Evolutionary conservation across 179 eudicot species (phyloP).

Genomic region (Patellifolia procumbens): DNA sequence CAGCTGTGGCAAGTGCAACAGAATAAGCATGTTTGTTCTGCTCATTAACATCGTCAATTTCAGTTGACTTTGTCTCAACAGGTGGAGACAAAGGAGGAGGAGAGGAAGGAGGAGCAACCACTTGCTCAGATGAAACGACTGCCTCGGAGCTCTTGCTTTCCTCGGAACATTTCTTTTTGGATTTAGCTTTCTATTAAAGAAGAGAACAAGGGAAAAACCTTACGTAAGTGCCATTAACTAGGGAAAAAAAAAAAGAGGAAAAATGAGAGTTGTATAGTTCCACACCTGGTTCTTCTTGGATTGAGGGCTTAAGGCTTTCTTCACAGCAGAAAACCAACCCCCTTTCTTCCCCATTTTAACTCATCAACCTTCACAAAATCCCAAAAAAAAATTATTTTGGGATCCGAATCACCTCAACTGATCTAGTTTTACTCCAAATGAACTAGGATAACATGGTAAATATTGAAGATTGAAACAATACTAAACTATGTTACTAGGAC

Average conservation of each 20-base stretch:
- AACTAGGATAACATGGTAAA: background rate
- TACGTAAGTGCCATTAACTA: background rate
- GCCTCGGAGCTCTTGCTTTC: conserved; percentile 39
- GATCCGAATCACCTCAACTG: background rate
- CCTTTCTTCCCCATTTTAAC: conserved; percentile 73
- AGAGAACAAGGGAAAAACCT: background rate
- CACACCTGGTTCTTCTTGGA: conserved; percentile 60
- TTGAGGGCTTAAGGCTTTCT: conserved; percentile 59
- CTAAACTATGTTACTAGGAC: no score
- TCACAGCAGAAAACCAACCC: conserved; percentile 66
- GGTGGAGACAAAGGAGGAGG: conserved; percentile 23
- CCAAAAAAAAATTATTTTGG: background rate
- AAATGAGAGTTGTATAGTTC: background rate
- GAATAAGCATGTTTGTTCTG: conserved; percentile 60
- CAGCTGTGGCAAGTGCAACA: conserved; percentile 63
- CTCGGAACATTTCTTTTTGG: conserved; percentile 42
- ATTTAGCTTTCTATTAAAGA: conserved; percentile 45
- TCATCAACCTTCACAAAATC: conserved; percentile 30
- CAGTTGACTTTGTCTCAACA: conserved; percentile 36
- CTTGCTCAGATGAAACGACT: conserved; percentile 34
- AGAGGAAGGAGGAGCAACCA: conserved; percentile 25
- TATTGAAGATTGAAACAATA: background rate
- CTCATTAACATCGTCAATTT: conserved; percentile 49
- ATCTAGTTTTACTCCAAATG: background rate
- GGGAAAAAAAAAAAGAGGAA: background rate